phyloP scores from a whole-genome alignment of 2,329 filamentous ascomycete species.

The Xylaria sp. region DNA sequence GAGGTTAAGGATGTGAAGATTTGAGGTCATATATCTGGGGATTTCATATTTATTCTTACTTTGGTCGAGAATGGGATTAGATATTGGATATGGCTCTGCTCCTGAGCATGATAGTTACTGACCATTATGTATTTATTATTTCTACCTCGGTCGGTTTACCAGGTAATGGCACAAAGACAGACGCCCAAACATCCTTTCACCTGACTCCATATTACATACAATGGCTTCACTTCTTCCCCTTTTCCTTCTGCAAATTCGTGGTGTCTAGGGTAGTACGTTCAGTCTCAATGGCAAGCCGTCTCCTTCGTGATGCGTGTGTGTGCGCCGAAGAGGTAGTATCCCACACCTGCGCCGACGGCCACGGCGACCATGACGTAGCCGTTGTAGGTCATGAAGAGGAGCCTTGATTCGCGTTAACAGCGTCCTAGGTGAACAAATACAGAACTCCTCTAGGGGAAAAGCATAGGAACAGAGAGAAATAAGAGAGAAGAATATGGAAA shows the following conservation, averaged over 20 bases:
- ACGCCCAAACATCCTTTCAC: too few relatives aligned
- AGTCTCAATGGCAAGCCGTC: constrained; percentile 74
- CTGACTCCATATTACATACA: background rate
- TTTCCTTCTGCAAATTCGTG: background rate
- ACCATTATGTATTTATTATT: too few relatives aligned
- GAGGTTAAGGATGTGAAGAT: constrained; percentile 40
- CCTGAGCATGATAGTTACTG: too few relatives aligned
- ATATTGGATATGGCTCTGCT: too few relatives aligned
- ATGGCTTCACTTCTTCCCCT: background rate
- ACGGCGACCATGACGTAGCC: constrained; percentile 96
- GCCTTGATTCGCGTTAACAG: constrained; percentile 47
- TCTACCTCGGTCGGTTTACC: too few relatives aligned
- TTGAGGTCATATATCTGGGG: constrained; percentile 20
- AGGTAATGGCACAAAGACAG: too few relatives aligned
- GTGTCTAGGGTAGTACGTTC: background rate
- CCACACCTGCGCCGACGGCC: constrained; percentile 79
- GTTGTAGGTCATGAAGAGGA: constrained; percentile 99
- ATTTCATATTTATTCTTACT: background rate
- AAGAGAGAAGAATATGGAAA: background rate
- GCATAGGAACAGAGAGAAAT: too few relatives aligned
- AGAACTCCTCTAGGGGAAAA: too few relatives aligned
- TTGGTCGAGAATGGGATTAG: too few relatives aligned
- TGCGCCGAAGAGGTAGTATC: constrained; percentile 76
- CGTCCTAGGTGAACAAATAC: too few relatives aligned
- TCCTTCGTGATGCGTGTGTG: constrained; percentile 69